Evolutionary conservation across 2,329 filamentous ascomycete genomes (phyloP).

Genomic region (Onygena corvina): DNA sequence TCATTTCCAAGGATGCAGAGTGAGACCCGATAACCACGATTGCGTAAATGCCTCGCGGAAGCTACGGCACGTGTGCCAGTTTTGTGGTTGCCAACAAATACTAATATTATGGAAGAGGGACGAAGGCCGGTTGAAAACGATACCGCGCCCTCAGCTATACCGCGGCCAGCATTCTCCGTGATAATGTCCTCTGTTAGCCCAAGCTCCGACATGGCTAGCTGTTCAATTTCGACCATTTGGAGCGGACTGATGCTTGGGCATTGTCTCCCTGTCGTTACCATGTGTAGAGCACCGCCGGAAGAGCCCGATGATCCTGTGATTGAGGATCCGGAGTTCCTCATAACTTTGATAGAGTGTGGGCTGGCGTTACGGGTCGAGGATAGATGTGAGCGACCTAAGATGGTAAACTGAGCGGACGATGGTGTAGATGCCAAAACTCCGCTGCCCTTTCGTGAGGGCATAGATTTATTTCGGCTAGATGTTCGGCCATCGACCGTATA

Average conservation of each 20-base stretch:
- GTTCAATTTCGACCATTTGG: slow-evolving; percentile 86
- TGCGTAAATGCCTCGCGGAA: slow-evolving; percentile 73
- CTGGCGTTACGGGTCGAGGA: slow-evolving; percentile 29
- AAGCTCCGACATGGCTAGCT: slow-evolving; percentile 75
- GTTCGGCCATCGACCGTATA: slow-evolving; percentile 31
- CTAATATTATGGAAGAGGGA: slow-evolving; percentile 49
- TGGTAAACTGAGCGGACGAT: slow-evolving; percentile 25
- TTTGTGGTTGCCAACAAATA: slow-evolving; percentile 92
- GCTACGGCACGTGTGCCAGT: slow-evolving; percentile 74
- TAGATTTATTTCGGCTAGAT: slow-evolving; percentile 33
- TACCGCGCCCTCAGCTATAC: slow-evolving; percentile 68
- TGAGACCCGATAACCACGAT: slow-evolving; percentile 67
- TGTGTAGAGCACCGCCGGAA: slow-evolving; percentile 36
- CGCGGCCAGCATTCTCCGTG: slow-evolving; percentile 78
- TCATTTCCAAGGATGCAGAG: slow-evolving; percentile 78
- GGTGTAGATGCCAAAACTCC: slow-evolving; percentile 28
- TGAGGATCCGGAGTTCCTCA: slow-evolving; percentile 31
- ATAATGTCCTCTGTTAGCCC: slow-evolving; percentile 82
- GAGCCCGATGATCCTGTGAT: slow-evolving; percentile 27
- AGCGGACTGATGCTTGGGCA: slow-evolving; percentile 54
- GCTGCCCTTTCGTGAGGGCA: slow-evolving; percentile 35
- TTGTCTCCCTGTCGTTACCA: slow-evolving; percentile 43
- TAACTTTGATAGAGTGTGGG: slow-evolving; percentile 30
- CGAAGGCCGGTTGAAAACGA: slow-evolving; percentile 51
- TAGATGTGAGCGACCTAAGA: slow-evolving; percentile 26